Evolutionary conservation across 768 basidiomycete genomes (phyloP).

Genomic region (Calocybe indica): DNA sequence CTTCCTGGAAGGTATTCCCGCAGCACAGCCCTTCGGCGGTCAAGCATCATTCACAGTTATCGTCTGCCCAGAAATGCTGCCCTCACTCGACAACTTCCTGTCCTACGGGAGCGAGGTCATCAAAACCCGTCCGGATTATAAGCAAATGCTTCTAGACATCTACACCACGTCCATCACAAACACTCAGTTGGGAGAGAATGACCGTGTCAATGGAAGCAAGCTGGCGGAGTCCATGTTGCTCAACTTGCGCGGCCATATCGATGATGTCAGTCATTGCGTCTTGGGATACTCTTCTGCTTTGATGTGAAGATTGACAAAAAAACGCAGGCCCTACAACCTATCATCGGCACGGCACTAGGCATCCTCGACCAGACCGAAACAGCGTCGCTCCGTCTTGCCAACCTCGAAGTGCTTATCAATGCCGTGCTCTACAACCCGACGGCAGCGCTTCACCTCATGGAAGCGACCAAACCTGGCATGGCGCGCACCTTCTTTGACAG

Average conservation of each 20-base stretch:
- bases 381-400: slow-evolving; percentile 60
- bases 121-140: slow-evolving; percentile 68
- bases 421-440: slow-evolving; percentile 78
- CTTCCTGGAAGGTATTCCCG: slow-evolving; percentile 71
- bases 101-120: slow-evolving; percentile 77
- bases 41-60: no score
- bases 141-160: slow-evolving; percentile 76
- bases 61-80: slow-evolving; percentile 65
- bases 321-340: slow-evolving; percentile 53
- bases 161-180: slow-evolving; percentile 70
- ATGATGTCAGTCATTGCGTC: slow-evolving; percentile 51
- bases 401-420: slow-evolving; percentile 81
- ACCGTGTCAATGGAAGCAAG: slow-evolving; percentile 80
- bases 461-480: slow-evolving; percentile 47
- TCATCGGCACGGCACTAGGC: slow-evolving; percentile 57
- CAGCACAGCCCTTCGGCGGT: no score
- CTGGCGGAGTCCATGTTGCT: slow-evolving; percentile 78
- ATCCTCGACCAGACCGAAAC: slow-evolving; percentile 61
- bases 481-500: slow-evolving; percentile 75
- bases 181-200: slow-evolving; percentile 74
- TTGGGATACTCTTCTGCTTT: neutral
- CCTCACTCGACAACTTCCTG: slow-evolving; percentile 83
- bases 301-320: slow-evolving; percentile 1
- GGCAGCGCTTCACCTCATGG: slow-evolving; percentile 73
- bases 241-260: slow-evolving; percentile 70